A percentile compares a stretch with the other conserved stretches of the same genome.
Evolutionary conservation across 305 asterid species (phyloP).

Genomic region (Solanum chacoense): DNA sequence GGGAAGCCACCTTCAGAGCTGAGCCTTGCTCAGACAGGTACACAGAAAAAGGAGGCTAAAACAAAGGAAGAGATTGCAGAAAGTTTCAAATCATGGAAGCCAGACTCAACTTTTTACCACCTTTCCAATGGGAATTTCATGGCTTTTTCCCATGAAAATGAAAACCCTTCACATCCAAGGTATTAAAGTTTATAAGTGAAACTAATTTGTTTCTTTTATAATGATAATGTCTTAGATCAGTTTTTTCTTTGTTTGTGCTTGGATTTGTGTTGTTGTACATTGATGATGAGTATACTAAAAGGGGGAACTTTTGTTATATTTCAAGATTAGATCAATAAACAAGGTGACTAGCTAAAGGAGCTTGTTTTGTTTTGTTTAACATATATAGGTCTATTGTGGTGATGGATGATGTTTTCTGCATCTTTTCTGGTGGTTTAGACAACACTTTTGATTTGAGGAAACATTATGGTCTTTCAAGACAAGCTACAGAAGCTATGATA

Average conservation of each 20-base stretch:
- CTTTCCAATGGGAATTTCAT: constrained; percentile 46
- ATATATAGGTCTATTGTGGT: constrained; percentile 41
- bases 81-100: constrained; percentile 33
- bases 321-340: not conserved
- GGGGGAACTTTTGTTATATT: not conserved
- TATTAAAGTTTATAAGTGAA: not conserved
- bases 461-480: constrained; percentile 48
- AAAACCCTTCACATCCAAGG: constrained; percentile 43
- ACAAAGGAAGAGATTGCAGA: constrained; percentile 36
- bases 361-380: not conserved
- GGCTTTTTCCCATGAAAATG: constrained; percentile 47
- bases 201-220: not conserved
- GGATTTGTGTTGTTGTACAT: not conserved
- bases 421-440: constrained; percentile 47
- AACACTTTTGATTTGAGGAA: constrained; percentile 42
- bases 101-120: constrained; percentile 49
- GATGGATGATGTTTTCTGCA: constrained; percentile 64
- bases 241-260: not conserved
- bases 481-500: constrained; percentile 51
- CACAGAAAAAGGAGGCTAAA: constrained; percentile 13
- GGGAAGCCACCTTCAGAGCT: constrained; percentile 44
- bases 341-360: not conserved
- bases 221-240: not conserved
- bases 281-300: not conserved
- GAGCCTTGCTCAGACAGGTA: constrained; percentile 16